Evolutionary conservation across 1,284 basidiomycete species (phyloP).

Genomic region (Golubevia pallescens): DNA sequence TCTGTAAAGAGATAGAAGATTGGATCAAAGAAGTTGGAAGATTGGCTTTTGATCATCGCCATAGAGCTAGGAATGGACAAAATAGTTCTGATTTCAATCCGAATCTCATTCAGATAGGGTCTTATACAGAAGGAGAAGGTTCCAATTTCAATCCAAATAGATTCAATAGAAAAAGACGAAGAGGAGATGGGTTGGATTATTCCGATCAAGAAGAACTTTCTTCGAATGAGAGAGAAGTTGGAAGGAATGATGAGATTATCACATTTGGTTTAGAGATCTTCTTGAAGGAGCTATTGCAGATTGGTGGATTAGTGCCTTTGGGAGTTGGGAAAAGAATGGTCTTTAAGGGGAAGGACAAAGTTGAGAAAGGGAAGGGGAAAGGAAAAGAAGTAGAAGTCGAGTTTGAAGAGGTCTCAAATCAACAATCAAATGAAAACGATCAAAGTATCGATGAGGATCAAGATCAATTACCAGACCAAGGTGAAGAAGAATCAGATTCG

Average conservation of each 20-base stretch:
- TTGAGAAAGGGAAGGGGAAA: neutral
- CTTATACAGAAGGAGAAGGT: neutral
- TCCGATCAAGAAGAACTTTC: neutral
- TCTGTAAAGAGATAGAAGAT: slow-evolving; percentile 21
- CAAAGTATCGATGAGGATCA: too few relatives aligned
- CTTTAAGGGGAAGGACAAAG: neutral
- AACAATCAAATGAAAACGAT: too few relatives aligned
- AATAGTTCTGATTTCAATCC: neutral
- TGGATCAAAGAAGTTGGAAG: slow-evolving; percentile 17
- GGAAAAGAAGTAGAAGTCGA: neutral
- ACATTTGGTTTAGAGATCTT: neutral
- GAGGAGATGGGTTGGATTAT: neutral
- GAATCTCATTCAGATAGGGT: neutral
- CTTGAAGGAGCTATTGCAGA: neutral
- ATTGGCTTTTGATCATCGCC: too few relatives aligned
- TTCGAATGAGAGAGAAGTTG: neutral
- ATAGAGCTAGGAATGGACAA: too few relatives aligned
- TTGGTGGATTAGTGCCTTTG: slow-evolving; percentile 1
- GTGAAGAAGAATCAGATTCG: neutral
- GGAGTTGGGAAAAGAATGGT: neutral
- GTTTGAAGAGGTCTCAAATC: neutral
- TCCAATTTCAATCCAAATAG: neutral
- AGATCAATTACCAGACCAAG: neutral
- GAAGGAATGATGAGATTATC: neutral
- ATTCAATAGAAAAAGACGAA: neutral